These are phyloP conservation scores for Trichosporon coremiiforme DNA, from an alignment of 1,284 basidiomycete genomes.

Conservation along the genomic window DNA sequence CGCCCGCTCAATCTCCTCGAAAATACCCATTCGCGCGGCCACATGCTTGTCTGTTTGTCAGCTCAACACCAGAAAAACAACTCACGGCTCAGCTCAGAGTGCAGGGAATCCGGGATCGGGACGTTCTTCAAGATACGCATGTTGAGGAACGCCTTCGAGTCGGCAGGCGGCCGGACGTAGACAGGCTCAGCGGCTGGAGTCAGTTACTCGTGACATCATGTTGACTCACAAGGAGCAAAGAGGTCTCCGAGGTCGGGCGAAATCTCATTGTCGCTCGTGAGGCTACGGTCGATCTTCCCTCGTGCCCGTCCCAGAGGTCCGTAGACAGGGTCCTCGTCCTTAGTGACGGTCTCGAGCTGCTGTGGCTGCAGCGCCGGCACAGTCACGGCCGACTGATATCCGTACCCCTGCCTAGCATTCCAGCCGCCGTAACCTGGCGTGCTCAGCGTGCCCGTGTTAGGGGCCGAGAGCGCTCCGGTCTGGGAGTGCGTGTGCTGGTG, in stretches of 20 bases:
- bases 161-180: constrained; percentile 32
- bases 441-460: not conserved
- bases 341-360: constrained; percentile 40
- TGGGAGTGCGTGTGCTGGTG: constrained; percentile 18
- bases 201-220: not conserved
- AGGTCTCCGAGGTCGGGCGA: constrained; percentile 44
- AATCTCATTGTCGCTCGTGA: constrained; percentile 47
- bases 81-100: constrained; percentile 50
- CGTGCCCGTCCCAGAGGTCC: constrained; percentile 46
- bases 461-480: not conserved
- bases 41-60: constrained; percentile 42
- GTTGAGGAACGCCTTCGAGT: constrained; percentile 34
- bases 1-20: constrained; percentile 89
- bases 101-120: constrained; percentile 51
- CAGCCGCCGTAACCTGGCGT: not conserved
- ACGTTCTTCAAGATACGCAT: constrained; percentile 37
- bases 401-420: constrained; percentile 18
- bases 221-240: constrained; percentile 34
- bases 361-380: constrained; percentile 36
- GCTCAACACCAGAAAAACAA: constrained; percentile 11
- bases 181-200: constrained; percentile 32
- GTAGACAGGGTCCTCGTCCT: constrained; percentile 50
- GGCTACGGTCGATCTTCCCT: constrained; percentile 44
- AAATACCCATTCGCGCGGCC: constrained; percentile 72
- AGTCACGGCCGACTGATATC: not conserved